These are phyloP conservation scores for Russula vinacea DNA, from an alignment of 768 basidiomycete species.

Conservation along the genomic window DNA sequence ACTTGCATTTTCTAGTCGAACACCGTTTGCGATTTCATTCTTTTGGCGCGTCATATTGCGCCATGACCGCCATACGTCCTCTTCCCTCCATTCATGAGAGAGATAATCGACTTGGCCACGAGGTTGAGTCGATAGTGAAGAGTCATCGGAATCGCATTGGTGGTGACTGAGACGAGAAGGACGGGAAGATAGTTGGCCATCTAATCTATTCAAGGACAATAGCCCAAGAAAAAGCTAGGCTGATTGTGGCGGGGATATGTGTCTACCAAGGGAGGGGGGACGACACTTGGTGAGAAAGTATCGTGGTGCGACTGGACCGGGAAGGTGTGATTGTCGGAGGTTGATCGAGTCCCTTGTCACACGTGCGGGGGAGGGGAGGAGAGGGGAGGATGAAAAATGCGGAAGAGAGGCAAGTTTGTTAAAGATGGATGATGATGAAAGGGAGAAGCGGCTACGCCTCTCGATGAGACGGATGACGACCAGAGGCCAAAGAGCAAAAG, in stretches of 20 bases:
- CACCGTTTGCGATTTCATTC: constrained; percentile 95
- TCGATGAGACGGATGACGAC: constrained; percentile 19
- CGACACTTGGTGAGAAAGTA: background rate
- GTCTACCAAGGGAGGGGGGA: background rate
- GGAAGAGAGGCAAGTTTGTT: background rate
- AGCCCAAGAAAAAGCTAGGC: background rate
- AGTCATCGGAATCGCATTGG: constrained; percentile 62
- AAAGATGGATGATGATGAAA: constrained; percentile 14
- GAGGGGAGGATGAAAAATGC: background rate
- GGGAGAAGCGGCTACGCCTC: constrained; percentile 2
- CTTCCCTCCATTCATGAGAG: constrained; percentile 95
- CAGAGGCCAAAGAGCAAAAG: constrained; percentile 8
- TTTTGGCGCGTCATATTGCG: constrained; percentile 97
- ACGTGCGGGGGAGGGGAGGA: background rate
- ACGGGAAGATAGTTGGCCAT: constrained; percentile 73
- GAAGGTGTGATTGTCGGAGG: constrained; percentile 4
- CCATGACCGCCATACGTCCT: constrained; percentile 99
- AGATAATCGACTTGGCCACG: constrained; percentile 97
- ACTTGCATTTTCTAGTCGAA: constrained; percentile 93
- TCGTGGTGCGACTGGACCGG: constrained; percentile 5
- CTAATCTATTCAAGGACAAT: constrained; percentile 16
- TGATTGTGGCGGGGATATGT: background rate
- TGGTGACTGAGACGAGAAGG: constrained; percentile 59
- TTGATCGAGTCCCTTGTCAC: constrained; percentile 10
- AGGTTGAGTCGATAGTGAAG: constrained; percentile 76